These are phyloP conservation scores for Linderina pennispora DNA, from an alignment of 192 early-diverging fungal genomes.

Conservation along the genomic window DNA sequence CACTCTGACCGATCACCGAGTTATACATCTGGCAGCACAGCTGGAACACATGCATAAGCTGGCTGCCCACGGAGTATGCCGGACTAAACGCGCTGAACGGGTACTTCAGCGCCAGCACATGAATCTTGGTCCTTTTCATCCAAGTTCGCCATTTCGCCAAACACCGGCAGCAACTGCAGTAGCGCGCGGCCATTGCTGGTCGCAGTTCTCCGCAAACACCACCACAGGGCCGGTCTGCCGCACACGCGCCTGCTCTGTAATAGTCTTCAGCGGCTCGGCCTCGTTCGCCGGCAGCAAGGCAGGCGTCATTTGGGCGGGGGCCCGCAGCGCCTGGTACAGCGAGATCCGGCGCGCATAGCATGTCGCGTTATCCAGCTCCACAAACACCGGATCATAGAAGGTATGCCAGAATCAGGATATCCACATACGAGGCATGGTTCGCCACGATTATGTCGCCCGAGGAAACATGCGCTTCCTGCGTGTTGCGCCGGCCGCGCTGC, in stretches of 20 bases:
- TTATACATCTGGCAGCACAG: slow-evolving; percentile 56
- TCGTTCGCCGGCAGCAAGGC: slow-evolving; percentile 27
- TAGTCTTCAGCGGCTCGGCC: slow-evolving; percentile 13
- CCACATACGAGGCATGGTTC: slow-evolving; percentile 82
- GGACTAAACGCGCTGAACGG: slow-evolving; percentile 25
- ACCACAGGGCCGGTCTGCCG: slow-evolving; percentile 20
- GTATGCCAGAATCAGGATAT: slow-evolving; percentile 68
- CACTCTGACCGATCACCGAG: slow-evolving; percentile 41
- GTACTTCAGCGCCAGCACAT: slow-evolving; percentile 46
- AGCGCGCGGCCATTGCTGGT: slow-evolving; percentile 84
- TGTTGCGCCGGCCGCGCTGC: slow-evolving; percentile 53
- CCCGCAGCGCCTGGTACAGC: slow-evolving; percentile 24
- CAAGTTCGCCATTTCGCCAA: slow-evolving; percentile 51
- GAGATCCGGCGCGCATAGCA: slow-evolving; percentile 17
- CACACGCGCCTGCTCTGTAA: slow-evolving; percentile 28
- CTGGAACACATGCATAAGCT: slow-evolving; percentile 51
- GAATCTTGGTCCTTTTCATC: slow-evolving; percentile 54
- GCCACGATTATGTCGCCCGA: slow-evolving; percentile 73
- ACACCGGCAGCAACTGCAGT: slow-evolving; percentile 68
- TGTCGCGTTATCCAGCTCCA: slow-evolving; percentile 39
- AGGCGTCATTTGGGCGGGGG: slow-evolving; percentile 20
- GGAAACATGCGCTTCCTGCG: slow-evolving; percentile 5
- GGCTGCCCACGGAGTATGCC: slow-evolving; percentile 48
- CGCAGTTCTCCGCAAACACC: slow-evolving; percentile 53
- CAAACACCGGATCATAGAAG: slow-evolving; percentile 52